Conservation (phyloP, 257 asterid species). For the Catharanthus roseus region DNA sequence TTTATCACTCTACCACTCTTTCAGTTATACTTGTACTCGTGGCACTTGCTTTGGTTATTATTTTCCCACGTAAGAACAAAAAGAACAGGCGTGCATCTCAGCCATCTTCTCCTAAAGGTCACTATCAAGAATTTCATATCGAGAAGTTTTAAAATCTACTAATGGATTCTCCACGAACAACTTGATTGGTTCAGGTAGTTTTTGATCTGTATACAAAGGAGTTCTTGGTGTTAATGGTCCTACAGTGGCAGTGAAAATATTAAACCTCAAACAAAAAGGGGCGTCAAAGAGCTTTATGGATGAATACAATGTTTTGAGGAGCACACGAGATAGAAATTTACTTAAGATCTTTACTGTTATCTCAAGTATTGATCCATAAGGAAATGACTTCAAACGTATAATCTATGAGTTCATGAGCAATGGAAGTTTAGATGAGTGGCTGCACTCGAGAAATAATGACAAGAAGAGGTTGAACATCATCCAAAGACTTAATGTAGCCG, state of each 20-base stretch:
- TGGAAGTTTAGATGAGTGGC: constrained; percentile 34
- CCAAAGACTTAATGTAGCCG: no score
- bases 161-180: constrained; percentile 29
- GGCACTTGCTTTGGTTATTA: constrained; percentile 2
- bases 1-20: no score
- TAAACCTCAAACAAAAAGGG: constrained; percentile 16
- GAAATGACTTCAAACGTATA: no score
- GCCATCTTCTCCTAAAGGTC: constrained; percentile 8
- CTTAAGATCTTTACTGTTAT: no score
- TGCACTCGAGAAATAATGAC: constrained; percentile 27
- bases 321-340: no score
- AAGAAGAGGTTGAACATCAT: no score
- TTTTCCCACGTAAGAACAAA: constrained; percentile 1
- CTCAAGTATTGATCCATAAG: no score
- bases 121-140: constrained; percentile 23
- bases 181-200: constrained; percentile 10
- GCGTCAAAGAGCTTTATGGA: constrained; percentile 32
- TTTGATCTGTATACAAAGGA: no score
- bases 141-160: constrained; percentile 27
- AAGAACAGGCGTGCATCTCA: constrained; percentile 1
- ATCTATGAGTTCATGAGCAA: constrained; percentile 17
- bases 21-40: background rate
- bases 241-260: no score
- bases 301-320: no score
- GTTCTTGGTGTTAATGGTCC: no score